Evolutionary conservation across 1,284 basidiomycete species (phyloP), one percentile per base, ranked within the genome.

Genomic region (Tremellales sp.): DNA sequence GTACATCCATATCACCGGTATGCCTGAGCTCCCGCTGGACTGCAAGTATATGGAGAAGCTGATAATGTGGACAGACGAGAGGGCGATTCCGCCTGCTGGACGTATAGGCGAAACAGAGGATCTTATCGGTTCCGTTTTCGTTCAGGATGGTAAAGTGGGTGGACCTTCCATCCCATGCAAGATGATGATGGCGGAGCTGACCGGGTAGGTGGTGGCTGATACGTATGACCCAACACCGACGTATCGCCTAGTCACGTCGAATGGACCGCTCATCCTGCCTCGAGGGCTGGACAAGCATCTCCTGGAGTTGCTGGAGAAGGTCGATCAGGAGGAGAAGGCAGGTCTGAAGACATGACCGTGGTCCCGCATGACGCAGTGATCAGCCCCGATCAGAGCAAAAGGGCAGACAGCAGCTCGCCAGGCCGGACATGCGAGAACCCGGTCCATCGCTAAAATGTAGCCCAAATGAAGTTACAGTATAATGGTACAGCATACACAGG

Each of bases 71-170:
- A 6, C 43, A 72, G 73, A 73, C 51, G 70, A 71, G 48, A 55
- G 73, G 40, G 66, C 65, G 7, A 40, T 71, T 0, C 71, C 73
- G 1, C 72, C 72, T 1, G 62, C 67, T 13, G 72, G 72, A 4
- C 57, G 73, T n/a, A 71, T 74, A 43, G 70, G 69, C 17, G 71
- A 74, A 54, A 64, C 70, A 1, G 71, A 75, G 51, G 73, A 75
- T 54, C 55, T 74, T n/a, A 68, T 75, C 8, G 72, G 62, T 5
- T 65, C 58, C 12, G 64, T 75, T 8, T 74, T 71, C 45, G 72
- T 75, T 3, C 51, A 71, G 54, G 61, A 64, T 21, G 68, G 68
- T 40, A 70, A 74, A 53, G 69, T 73, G 33, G 17, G 64, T 58
- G 4, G n/a, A n/a, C 4, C 4, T 31, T 37, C 26, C 23, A 21